Base-by-base conservation (phyloP, 1,284 basidiomycete species). In the Naganishia liquefaciens region DNA sequence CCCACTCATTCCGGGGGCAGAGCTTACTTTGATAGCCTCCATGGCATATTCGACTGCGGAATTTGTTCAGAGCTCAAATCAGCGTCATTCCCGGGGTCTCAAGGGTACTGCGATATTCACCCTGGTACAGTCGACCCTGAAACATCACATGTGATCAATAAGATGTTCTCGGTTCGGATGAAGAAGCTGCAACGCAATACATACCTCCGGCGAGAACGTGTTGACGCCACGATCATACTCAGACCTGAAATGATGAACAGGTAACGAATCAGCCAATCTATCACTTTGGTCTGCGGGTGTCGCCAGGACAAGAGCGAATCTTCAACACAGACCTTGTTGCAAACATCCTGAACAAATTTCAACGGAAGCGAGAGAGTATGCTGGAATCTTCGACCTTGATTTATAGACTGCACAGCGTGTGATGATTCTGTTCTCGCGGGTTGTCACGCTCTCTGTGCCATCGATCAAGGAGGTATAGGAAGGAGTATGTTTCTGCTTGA, bases 31-130 rank as follows among this genome's bases (percentile, higher is more conserved):
- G 80, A 97, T 97, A 23, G 93, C 93, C 77, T 97, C 93, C 76
- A 99, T 97, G 57, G 96, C 96, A 83, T 99, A 99, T 81, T 99
- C 96, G 80, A 97, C 93, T 97, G 70, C 5, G n/a, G n/a, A 21
- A 66, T 28, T 51, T 25, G 46, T n/a, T 49, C 27, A 21, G 65
- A 55, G 51, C 42, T 54, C 61, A 28, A 65, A 69, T 65, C 30
- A 70, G 66, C 27, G 42, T 40, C 28, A 15, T 19, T 30, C 19
- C 11, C 10, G 23, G 9, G 13, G 21, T 17, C 25, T 28, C 21
- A 28, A 33, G 2, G 28, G n/a, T 17, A 21, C 19, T 50, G 25
- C 25, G n/a, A 43, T 7, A 60, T 76, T 66, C 49, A 81, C 80
- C 80, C 72, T 81, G 81, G 71, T 81, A 82, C 54, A 82, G 73